Evolutionary conservation across 495 filamentous ascomycete genomes (phyloP).

Genomic region (Pseudevernia furfuracea): DNA sequence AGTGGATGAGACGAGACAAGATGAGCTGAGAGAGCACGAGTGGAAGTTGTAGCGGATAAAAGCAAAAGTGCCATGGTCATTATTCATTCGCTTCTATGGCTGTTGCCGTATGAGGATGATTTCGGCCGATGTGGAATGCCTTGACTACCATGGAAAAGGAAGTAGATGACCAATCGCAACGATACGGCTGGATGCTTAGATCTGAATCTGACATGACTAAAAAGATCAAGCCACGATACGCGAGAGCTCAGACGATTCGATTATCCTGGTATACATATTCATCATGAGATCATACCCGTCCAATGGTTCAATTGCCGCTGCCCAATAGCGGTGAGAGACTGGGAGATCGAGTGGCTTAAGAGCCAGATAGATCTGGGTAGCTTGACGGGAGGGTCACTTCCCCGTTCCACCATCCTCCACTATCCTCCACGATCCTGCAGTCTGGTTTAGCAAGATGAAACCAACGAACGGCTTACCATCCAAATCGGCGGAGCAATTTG

Average conservation of each 20-base stretch:
- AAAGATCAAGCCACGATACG: conserved; percentile 10
- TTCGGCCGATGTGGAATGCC: background rate
- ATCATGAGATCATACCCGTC: background rate
- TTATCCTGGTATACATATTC: background rate
- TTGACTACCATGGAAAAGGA: background rate
- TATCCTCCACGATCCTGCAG: conserved; percentile 6
- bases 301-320: background rate
- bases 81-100: background rate
- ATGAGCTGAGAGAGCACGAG: background rate
- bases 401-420: conserved; percentile 1
- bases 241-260: conserved; percentile 8
- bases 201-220: conserved; percentile 9
- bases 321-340: conserved; percentile 1
- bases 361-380: conserved; percentile 2
- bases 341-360: conserved; percentile 1
- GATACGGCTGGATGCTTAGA: background rate
- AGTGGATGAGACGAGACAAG: background rate
- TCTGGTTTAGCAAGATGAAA: background rate
- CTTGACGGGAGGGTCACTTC: background rate
- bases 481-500: conserved; percentile 1
- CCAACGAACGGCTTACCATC: conserved; percentile 3
- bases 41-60: conserved; percentile 6
- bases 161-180: conserved; percentile 9
- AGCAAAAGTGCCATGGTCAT: background rate
- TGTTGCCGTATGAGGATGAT: background rate